Conservation (phyloP, 805 yeast genomes). For the Candida methanosorbosa region DNA sequence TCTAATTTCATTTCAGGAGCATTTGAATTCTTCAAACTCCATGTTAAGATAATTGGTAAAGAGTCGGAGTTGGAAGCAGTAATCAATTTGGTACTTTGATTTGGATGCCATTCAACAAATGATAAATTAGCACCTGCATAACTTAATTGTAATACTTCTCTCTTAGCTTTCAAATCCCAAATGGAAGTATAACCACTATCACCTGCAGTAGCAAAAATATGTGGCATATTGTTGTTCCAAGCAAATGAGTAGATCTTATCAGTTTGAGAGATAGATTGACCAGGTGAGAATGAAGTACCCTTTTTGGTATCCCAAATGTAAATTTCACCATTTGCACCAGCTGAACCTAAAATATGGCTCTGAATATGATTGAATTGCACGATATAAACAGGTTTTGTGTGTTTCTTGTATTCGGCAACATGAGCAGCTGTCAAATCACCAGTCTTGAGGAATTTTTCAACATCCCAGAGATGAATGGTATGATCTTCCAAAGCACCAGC, state of each 20-base stretch:
- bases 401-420: slow-evolving; percentile 47
- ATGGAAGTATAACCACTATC: slow-evolving; percentile 79
- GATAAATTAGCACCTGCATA: slow-evolving; percentile 70
- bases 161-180: slow-evolving; percentile 85
- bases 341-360: slow-evolving; percentile 67
- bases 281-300: slow-evolving; percentile 53
- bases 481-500: slow-evolving; percentile 93
- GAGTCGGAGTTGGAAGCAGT: slow-evolving; percentile 83
- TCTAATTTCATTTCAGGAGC: slow-evolving; percentile 71
- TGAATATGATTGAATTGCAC: slow-evolving; percentile 74
- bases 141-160: slow-evolving; percentile 81
- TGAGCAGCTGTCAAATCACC: slow-evolving; percentile 34
- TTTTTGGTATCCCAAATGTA: slow-evolving; percentile 82
- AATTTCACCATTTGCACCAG: slow-evolving; percentile 84
- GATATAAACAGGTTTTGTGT: slow-evolving; percentile 61
- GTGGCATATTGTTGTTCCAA: slow-evolving; percentile 80
- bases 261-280: slow-evolving; percentile 67
- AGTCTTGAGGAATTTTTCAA: slow-evolving; percentile 34
- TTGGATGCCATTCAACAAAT: slow-evolving; percentile 92
- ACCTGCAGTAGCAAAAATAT: slow-evolving; percentile 87
- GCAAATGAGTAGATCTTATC: slow-evolving; percentile 76
- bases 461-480: slow-evolving; percentile 69
- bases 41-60: slow-evolving; percentile 71
- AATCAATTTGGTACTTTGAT: slow-evolving; percentile 72
- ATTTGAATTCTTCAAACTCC: slow-evolving; percentile 93